phyloP scores from a whole-genome alignment of 2,329 filamentous ascomycete genomes.

The Diaporthe ilicicola region DNA sequence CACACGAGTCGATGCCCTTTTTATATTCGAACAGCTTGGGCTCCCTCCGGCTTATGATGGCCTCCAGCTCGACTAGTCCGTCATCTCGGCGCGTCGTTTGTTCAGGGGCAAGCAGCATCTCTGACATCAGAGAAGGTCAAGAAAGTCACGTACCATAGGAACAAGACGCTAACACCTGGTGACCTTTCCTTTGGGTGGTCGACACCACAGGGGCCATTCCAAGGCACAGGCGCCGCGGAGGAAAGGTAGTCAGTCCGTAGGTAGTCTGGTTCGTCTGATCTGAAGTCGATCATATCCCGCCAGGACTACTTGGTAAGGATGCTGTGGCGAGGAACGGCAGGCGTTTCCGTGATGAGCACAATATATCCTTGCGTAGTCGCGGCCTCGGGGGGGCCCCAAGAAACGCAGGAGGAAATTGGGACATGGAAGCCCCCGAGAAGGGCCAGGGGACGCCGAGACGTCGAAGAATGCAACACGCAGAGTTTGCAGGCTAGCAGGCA shows the following conservation, averaged over 20 bases:
- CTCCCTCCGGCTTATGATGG: neutral
- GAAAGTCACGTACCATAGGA: slow-evolving; percentile 6
- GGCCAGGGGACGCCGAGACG: neutral
- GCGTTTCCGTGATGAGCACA: neutral
- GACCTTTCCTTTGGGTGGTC: neutral
- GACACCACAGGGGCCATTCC: slow-evolving; percentile 4
- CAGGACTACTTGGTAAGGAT: neutral
- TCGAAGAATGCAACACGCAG: neutral
- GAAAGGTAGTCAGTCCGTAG: neutral
- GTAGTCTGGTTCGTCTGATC: slow-evolving; percentile 4
- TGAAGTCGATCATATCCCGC: slow-evolving; percentile 6
- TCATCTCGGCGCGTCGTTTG: neutral
- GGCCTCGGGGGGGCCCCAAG: neutral
- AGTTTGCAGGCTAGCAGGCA: neutral
- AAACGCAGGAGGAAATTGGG: neutral
- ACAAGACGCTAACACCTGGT: neutral
- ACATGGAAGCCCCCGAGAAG: neutral
- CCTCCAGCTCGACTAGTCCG: neutral
- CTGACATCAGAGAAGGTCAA: slow-evolving; percentile 14
- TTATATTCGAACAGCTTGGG: slow-evolving; percentile 8
- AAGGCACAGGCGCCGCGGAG: slow-evolving; percentile 1
- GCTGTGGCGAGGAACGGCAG: slow-evolving; percentile 9
- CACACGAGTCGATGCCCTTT: neutral
- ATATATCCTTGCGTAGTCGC: neutral
- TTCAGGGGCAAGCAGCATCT: neutral